Evolutionary conservation across 2,329 filamentous ascomycete species (phyloP), one percentile per base, ranked within the genome.

Genomic region (Ampelomyces quisqualis): DNA sequence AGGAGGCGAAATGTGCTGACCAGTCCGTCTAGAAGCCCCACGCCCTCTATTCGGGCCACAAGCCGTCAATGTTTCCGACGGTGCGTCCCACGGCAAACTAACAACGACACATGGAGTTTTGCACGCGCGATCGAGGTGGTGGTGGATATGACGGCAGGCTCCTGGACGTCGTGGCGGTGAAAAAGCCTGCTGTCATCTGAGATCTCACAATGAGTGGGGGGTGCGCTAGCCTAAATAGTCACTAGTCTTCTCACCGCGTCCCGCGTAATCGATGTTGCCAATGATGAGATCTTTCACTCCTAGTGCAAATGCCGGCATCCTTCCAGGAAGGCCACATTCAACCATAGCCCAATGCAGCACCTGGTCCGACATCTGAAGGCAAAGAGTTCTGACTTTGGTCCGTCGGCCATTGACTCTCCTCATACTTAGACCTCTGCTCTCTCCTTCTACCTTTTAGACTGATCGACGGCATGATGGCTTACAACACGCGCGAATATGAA

Each of bases 401-500:
- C 36, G 19, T 31, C 27, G 24, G 26, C 45, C 38, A 36, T 27
- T 35, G 43, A 45, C 27, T 50, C 20, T 42, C 33, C 31, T 24
- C 34, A 31, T 43, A 48, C 37, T 34, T 32, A 7, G 4, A 29
- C 44, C 39, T 29, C 29, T 40, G 2, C 31, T 34, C 24, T 39
- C 34, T n/a, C n/a, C 44, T 39, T 29, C 29, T 40, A 1, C 31
- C 35, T 27, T 39, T 36, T 21, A 33, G 31, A 6, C 20, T 19
- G 2, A 14, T 46, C 15, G 31, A 40, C 29, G 34, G 32, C 38
- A 48, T 38, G 22, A 67, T 67, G 62, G 52, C 51, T 33, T 43
- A 56, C 37, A 37, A 54, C 31, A 30, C 47, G n/a, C 73, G 74
- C 36, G 68, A 79, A 57, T 86, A 85, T 60, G 84, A 87, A 55